phyloP scores from a whole-genome alignment of 139 green algal genomes.

The Auxenochlorella pyrenoidosa region DNA sequence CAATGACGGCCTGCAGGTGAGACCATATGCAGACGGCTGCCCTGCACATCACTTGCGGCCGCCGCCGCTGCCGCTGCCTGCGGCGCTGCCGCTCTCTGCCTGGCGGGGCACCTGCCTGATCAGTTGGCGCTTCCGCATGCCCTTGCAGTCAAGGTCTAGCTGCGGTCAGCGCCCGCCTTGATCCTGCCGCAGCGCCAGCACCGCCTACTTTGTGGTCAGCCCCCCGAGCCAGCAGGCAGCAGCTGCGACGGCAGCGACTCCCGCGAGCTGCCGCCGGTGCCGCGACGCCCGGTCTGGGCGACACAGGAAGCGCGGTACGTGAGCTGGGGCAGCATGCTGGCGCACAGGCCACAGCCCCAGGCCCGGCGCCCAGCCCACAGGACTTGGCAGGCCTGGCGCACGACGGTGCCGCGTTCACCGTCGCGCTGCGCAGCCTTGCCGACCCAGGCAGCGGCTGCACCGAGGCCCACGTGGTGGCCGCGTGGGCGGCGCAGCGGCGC shows the following conservation, averaged over 20 bases:
- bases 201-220: too few relatives aligned
- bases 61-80: background rate
- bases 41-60: background rate
- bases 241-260: background rate
- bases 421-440: background rate
- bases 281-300: background rate
- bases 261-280: background rate
- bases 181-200: too few relatives aligned
- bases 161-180: too few relatives aligned
- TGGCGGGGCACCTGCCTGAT: too few relatives aligned
- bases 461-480: slow-evolving; percentile 22
- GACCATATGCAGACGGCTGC: background rate
- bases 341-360: too few relatives aligned
- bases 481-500: slow-evolving; percentile 5
- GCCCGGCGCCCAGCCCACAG: background rate
- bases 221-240: too few relatives aligned
- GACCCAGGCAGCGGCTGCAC: background rate
- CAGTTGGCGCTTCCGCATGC: background rate
- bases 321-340: background rate
- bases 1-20: background rate
- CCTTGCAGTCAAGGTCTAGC: too few relatives aligned
- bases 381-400: background rate
- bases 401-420: background rate
- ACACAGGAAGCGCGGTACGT: background rate
- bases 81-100: background rate